A percentile compares a stretch with the other conserved stretches of the same genome.
phyloP scores from a whole-genome alignment of 352 stramenopile genomes.

The Phytophthora cactorum region DNA sequence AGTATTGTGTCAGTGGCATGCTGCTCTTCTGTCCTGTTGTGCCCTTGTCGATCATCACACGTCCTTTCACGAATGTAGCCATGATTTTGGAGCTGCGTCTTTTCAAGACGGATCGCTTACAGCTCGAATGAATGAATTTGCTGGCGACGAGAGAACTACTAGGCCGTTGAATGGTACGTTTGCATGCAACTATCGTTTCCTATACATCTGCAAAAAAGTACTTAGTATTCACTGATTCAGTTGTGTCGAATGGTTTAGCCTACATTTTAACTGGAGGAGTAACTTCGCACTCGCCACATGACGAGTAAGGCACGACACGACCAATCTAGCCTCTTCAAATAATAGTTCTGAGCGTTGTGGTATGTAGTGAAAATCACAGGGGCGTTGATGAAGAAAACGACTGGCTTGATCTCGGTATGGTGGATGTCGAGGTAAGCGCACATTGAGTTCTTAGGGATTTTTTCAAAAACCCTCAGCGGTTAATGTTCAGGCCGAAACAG shows the following conservation, averaged over 20 bases:
- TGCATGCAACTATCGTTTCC: not conserved
- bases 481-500: constrained; percentile 38
- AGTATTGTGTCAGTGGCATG: constrained; percentile 60
- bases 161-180: not conserved
- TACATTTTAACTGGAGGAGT: constrained; percentile 4
- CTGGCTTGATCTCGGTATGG: constrained; percentile 15
- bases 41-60: not conserved
- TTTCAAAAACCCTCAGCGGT: not conserved
- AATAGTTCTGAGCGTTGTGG: not conserved
- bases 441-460: not conserved
- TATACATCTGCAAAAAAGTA: not conserved
- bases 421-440: constrained; percentile 24
- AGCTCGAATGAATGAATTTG: constrained; percentile 11
- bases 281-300: not conserved
- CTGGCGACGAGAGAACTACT: constrained; percentile 3
- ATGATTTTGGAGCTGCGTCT: constrained; percentile 17
- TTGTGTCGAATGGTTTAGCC: not conserved
- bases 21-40: not conserved
- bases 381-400: constrained; percentile 15
- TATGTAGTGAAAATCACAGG: not conserved
- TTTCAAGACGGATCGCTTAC: constrained; percentile 14
- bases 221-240: not conserved
- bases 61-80: constrained; percentile 23
- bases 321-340: not conserved
- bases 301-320: constrained; percentile 10